These are phyloP conservation scores for Ceratobasidium papillatum DNA, from an alignment of 1,284 basidiomycete species.

Conservation along the genomic window DNA sequence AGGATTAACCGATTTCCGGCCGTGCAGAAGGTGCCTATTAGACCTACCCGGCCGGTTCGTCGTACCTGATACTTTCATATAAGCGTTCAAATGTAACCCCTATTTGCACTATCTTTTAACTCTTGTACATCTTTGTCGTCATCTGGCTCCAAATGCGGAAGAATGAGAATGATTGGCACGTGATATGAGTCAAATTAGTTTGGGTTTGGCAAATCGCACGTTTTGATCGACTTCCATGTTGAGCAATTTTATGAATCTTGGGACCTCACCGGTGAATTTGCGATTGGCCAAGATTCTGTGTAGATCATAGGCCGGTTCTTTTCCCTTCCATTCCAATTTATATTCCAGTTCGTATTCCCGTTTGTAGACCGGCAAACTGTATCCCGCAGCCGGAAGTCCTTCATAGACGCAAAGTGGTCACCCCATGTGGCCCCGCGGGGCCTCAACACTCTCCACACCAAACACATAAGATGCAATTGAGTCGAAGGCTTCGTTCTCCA, in stretches of 20 bases:
- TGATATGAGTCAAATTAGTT: conserved; percentile 14
- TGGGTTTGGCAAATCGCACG: background rate
- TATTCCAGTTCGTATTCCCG: conserved; percentile 18
- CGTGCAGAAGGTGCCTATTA: too few relatives aligned
- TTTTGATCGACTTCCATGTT: conserved; percentile 1
- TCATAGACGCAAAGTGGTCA: background rate
- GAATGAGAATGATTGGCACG: background rate
- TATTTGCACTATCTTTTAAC: too few relatives aligned
- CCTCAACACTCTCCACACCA: background rate
- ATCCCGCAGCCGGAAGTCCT: background rate
- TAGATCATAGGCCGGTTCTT: background rate
- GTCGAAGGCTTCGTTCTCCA: background rate
- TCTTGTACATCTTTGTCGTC: too few relatives aligned
- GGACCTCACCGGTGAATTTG: conserved; percentile 6
- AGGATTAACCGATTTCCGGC: too few relatives aligned
- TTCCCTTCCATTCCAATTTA: background rate
- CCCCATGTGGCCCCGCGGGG: background rate
- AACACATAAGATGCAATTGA: background rate
- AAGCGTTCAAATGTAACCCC: too few relatives aligned
- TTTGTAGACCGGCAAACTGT: conserved; percentile 12
- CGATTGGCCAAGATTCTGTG: background rate
- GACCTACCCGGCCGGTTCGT: too few relatives aligned
- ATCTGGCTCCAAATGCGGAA: too few relatives aligned
- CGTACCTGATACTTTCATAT: too few relatives aligned
- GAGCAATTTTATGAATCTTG: background rate